Evolutionary conservation across 169 alveolate genomes (phyloP), one percentile per base, ranked within the genome.

Genomic region (Cryptosporidium felis): DNA sequence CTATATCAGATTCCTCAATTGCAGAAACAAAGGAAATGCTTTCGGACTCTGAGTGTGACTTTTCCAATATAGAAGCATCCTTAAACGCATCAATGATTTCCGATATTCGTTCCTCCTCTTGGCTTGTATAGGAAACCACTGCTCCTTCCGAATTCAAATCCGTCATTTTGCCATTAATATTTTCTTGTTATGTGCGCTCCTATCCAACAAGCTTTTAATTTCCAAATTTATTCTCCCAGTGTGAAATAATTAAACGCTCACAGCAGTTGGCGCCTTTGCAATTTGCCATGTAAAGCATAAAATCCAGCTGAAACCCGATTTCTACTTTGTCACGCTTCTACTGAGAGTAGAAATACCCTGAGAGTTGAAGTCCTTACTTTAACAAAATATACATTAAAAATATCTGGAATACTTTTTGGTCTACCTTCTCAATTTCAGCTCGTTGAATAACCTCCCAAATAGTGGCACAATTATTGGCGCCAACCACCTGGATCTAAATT

Each of bases 21-120:
- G 85, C 85, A 40, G 85, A 74, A 36, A 67, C 10, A 49, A 74
- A 74, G 9, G 85, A 74, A 23, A 74, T 53, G 41, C 67, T 74
- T 40, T 74, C 85, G 1, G 85, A 74, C 59, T 74, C 85, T 4
- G 85, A 74, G 30, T 74, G 56, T 1, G 85, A 49, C 30, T 49
- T 56, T 56, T 74, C 85, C 34, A 74, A 38, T 26, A 74, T 58
- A 10, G 74, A 36, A 16, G 46, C 74, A 34, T 51, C 85, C 38
- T 56, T 74, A 9, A 74, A 56, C 23, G 85, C 85, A 23, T 74
- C 85, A 38, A 74, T 58, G 9, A 74, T 74, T 30, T 74, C 85
- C 1, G 85, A 36, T 38, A 74, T 74, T 26, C 58, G 51, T 10
- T 36, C 59, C 30, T 74, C 85, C 28, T 74, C 85, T 65, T 26